These are phyloP conservation scores for Lumnitzera racemosa DNA, from an alignment of 345 rosid species.

Conservation along the genomic window DNA sequence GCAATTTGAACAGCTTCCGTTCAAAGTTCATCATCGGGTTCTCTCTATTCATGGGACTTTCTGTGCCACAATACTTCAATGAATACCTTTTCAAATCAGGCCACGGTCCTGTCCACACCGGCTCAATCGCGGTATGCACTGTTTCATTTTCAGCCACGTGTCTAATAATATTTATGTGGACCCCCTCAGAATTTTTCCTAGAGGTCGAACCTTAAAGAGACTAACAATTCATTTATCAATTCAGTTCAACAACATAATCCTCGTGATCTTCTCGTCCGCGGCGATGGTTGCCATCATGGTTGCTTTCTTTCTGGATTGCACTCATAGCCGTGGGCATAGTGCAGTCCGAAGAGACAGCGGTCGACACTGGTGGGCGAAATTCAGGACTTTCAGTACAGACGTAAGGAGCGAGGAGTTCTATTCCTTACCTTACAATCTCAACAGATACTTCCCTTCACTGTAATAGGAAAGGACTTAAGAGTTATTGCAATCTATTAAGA, in stretches of 20 bases:
- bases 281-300: constrained; percentile 60
- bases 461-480: constrained; percentile 11
- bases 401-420: constrained; percentile 65
- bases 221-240: not conserved
- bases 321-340: constrained; percentile 45
- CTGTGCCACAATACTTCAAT: constrained; percentile 75
- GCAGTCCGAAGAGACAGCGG: constrained; percentile 65
- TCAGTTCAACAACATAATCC: constrained; percentile 82
- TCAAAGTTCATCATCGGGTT: constrained; percentile 73
- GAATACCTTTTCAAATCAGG: constrained; percentile 49
- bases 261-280: constrained; percentile 85
- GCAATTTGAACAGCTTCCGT: constrained; percentile 85
- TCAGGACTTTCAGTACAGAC: constrained; percentile 45
- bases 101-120: constrained; percentile 61
- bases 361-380: constrained; percentile 88
- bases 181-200: not conserved
- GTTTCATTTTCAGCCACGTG: not conserved
- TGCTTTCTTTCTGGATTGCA: constrained; percentile 54
- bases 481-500: too few species aligned
- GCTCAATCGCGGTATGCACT: constrained; percentile 44
- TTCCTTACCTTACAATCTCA: constrained; percentile 62
- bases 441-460: constrained; percentile 81
- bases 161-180: not conserved
- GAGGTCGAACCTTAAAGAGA: not conserved
- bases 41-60: constrained; percentile 80